Conservation (phyloP, 2,329 filamentous ascomycete species). For the Cadophora sp. region DNA sequence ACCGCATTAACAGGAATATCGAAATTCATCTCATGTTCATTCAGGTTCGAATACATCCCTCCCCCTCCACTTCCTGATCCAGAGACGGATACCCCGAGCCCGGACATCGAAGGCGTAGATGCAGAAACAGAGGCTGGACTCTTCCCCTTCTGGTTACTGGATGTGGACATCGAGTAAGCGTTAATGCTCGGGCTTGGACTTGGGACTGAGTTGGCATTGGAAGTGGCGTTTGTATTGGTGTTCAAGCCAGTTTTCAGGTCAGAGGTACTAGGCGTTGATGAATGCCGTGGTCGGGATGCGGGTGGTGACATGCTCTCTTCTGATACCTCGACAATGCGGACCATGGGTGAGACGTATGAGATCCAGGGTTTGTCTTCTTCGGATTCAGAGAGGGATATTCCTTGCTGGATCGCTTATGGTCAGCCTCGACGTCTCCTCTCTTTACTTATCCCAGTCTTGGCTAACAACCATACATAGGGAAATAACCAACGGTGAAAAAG, state of each 20-base stretch:
- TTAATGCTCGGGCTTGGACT: neutral
- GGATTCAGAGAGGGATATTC: neutral
- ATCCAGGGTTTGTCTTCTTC: slow-evolving; percentile 7
- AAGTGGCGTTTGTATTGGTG: neutral
- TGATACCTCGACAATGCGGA: slow-evolving; percentile 2
- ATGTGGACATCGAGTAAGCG: too few species aligned
- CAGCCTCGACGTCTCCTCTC: neutral
- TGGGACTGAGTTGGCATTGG: neutral
- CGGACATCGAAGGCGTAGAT: neutral
- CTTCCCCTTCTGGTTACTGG: neutral
- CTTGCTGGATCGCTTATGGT: neutral
- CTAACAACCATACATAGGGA: too few species aligned
- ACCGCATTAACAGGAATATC: neutral
- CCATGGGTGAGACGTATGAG: slow-evolving; percentile 7
- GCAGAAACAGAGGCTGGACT: neutral
- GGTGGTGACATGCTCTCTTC: slow-evolving; percentile 8
- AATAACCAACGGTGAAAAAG: neutral
- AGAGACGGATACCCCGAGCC: too few species aligned
- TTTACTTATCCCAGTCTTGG: neutral
- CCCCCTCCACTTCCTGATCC: too few species aligned
- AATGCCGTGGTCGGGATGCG: neutral
- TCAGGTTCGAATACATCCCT: neutral
- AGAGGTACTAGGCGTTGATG: neutral
- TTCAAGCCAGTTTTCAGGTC: neutral
- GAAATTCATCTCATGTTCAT: slow-evolving; percentile 1